phyloP scores from a whole-genome alignment of 768 basidiomycete species.

The Russula earlei region DNA sequence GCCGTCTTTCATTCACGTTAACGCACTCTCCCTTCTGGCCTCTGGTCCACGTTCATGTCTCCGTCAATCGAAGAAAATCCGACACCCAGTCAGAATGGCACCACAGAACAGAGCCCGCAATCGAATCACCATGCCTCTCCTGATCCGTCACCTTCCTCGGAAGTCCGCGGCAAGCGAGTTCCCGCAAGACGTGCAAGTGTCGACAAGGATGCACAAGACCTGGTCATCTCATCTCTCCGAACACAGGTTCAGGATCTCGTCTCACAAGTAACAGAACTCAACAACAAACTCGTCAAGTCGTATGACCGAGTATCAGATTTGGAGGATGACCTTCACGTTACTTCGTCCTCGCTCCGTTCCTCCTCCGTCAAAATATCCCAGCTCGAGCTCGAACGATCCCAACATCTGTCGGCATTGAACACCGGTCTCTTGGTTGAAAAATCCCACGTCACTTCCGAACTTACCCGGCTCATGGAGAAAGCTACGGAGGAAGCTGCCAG shows the following conservation, averaged over 20 bases:
- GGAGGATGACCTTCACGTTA: conserved; percentile 77
- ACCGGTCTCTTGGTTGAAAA: conserved; percentile 90
- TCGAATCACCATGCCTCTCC: conserved; percentile 1
- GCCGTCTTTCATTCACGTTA: not conserved
- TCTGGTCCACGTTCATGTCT: conserved; percentile 12
- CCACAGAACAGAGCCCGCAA: not conserved
- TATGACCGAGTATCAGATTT: conserved; percentile 90
- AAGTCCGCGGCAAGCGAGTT: conserved; percentile 1
- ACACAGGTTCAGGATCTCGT: conserved; percentile 78
- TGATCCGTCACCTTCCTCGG: not conserved
- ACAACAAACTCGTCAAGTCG: conserved; percentile 83
- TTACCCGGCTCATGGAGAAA: conserved; percentile 87
- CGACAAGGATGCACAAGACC: conserved; percentile 62
- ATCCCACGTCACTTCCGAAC: conserved; percentile 80
- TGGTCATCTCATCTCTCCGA: conserved; percentile 74
- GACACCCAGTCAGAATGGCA: not conserved
- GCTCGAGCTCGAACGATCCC: conserved; percentile 75
- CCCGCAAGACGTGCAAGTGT: conserved; percentile 9
- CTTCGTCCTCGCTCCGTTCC: conserved; percentile 46
- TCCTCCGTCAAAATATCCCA: conserved; percentile 61
- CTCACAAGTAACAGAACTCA: conserved; percentile 84
- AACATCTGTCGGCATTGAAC: conserved; percentile 84
- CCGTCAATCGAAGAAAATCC: conserved; percentile 1
- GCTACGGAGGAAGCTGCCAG: conserved; percentile 92
- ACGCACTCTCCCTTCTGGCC: not conserved